Conservation (phyloP, 768 basidiomycete genomes). For the Amanita fuliginea region DNA sequence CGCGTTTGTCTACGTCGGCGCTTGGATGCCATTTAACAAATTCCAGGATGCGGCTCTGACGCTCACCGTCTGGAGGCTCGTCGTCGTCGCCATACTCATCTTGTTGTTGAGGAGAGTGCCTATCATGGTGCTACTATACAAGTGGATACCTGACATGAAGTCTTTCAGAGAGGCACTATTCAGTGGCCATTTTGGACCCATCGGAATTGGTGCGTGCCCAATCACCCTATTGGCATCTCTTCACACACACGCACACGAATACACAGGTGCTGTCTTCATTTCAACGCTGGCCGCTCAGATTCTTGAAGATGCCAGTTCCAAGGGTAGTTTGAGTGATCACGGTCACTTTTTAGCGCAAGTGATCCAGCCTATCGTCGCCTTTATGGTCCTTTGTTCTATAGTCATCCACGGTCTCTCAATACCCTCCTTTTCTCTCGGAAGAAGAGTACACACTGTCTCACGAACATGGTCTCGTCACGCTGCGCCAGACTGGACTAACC, state of each 20-base stretch:
- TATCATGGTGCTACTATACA: slow-evolving; percentile 72
- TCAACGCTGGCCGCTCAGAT: slow-evolving; percentile 65
- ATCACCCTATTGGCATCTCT: neutral
- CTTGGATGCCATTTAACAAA: slow-evolving; percentile 88
- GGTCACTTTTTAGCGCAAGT: slow-evolving; percentile 54
- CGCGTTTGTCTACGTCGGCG: slow-evolving; percentile 92
- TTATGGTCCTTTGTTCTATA: slow-evolving; percentile 90
- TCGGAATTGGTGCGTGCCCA: slow-evolving; percentile 50
- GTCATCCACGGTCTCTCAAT: slow-evolving; percentile 86
- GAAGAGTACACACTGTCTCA: slow-evolving; percentile 82
- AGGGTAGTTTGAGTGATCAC: slow-evolving; percentile 40
- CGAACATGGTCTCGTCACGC: slow-evolving; percentile 85
- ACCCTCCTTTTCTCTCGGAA: slow-evolving; percentile 86
- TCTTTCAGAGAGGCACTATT: slow-evolving; percentile 90
- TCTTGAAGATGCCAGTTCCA: slow-evolving; percentile 26
- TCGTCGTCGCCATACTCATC: slow-evolving; percentile 77
- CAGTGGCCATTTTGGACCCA: slow-evolving; percentile 91
- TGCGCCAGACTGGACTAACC: slow-evolving; percentile 70
- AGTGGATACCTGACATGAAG: slow-evolving; percentile 94
- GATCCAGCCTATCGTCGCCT: slow-evolving; percentile 90
- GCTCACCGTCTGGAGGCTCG: slow-evolving; percentile 72
- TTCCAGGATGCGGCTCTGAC: slow-evolving; percentile 61
- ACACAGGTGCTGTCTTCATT: slow-evolving; percentile 81
- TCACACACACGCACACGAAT: slow-evolving; percentile 1
- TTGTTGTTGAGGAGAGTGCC: slow-evolving; percentile 78